Percentiles rank a stretch among this genome's conserved stretches.
phyloP scores from a whole-genome alignment of 345 rosid species.

The rapeseed (Brassica napus) region DNA sequence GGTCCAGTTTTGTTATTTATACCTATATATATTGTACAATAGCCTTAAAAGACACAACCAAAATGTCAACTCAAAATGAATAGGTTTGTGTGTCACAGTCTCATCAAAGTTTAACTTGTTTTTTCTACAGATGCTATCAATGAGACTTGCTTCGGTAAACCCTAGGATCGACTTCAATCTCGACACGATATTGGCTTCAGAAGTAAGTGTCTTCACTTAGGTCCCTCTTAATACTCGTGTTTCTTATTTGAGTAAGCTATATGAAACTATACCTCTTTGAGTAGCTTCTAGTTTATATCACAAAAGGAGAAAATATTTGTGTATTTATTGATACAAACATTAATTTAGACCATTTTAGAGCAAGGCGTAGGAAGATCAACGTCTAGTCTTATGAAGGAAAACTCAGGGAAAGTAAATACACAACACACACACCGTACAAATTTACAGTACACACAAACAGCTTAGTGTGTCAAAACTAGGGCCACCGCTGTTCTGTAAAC shows the following conservation, averaged over 20 bases:
- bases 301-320: constrained; percentile 22
- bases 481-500: constrained; percentile 41
- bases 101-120: constrained; percentile 31
- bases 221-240: constrained; percentile 6
- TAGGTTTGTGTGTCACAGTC: constrained; percentile 7
- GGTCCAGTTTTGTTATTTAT: neutral
- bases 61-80: constrained; percentile 31
- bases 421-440: constrained; percentile 11
- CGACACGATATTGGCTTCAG: constrained; percentile 67
- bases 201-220: constrained; percentile 54
- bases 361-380: constrained; percentile 33
- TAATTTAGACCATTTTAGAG: constrained; percentile 33
- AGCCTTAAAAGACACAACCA: constrained; percentile 2
- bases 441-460: constrained; percentile 28
- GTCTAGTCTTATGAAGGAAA: constrained; percentile 17
- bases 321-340: constrained; percentile 36
- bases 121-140: constrained; percentile 78
- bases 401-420: no score
- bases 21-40: constrained; percentile 19
- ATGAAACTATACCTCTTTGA: constrained; percentile 16
- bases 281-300: constrained; percentile 13
- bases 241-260: constrained; percentile 23
- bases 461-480: constrained; percentile 39
- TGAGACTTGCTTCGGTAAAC: constrained; percentile 92
- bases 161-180: constrained; percentile 81